Percentiles rank a stretch among this genome's conserved stretches.
phyloP scores from a whole-genome alignment of 495 filamentous ascomycete genomes.

The Podospora tetraspora region DNA sequence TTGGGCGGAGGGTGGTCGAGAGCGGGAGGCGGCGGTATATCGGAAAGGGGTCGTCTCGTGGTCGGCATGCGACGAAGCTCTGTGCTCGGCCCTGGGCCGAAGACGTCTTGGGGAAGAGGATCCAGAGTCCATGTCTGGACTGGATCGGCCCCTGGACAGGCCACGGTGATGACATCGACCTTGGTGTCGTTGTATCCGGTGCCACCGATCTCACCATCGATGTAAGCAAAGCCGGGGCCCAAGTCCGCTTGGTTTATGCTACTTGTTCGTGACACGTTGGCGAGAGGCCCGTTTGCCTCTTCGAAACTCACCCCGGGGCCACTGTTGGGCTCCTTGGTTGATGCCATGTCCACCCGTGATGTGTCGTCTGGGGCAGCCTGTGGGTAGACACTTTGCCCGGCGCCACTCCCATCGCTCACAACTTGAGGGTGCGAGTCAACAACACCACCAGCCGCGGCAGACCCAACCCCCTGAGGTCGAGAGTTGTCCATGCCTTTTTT shows the following conservation, averaged over 20 bases:
- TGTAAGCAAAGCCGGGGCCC: constrained; percentile 35
- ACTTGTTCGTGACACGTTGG: neutral
- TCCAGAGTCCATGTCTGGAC: constrained; percentile 40
- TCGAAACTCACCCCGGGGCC: neutral
- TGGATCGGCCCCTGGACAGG: constrained; percentile 43
- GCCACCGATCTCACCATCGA: constrained; percentile 40
- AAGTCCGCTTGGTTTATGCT: constrained; percentile 1
- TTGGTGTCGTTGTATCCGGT: constrained; percentile 40
- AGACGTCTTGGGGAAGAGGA: constrained; percentile 32
- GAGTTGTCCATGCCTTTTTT: neutral
- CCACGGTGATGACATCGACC: constrained; percentile 45
- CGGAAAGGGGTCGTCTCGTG: constrained; percentile 26
- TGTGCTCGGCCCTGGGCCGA: constrained; percentile 17
- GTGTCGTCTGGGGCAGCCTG: neutral
- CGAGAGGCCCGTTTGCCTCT: neutral
- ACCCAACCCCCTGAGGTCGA: neutral
- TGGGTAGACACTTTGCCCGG: neutral
- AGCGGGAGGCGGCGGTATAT: constrained; percentile 27
- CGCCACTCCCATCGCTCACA: neutral
- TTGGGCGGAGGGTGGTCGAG: constrained; percentile 26
- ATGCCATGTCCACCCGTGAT: neutral
- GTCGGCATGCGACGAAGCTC: constrained; percentile 23
- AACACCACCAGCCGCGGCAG: neutral
- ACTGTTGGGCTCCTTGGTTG: neutral
- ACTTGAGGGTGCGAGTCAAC: neutral